Evolutionary conservation across 176 grass and related monocot species (phyloP).

Genomic region (Saccharum officinarum): DNA sequence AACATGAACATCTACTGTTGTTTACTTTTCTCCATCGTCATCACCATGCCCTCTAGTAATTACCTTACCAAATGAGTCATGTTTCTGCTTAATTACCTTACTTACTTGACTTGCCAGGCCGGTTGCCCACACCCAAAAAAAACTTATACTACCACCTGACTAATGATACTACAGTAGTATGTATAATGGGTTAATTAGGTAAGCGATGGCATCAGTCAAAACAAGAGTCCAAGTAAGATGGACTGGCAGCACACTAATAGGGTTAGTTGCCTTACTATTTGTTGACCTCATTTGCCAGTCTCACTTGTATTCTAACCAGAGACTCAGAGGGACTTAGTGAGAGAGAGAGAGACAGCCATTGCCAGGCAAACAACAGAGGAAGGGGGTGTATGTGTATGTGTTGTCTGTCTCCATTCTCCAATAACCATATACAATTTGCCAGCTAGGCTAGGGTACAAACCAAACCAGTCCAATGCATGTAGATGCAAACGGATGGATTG

Average conservation of each 20-base stretch:
- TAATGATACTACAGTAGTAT: not conserved
- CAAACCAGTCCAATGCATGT: constrained; percentile 10
- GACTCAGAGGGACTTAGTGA: too few species aligned
- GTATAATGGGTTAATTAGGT: too few species aligned
- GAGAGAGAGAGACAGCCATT: not conserved
- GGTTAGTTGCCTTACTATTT: not conserved
- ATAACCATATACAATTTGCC: not conserved
- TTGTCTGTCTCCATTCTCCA: not conserved
- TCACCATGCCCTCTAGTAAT: not conserved
- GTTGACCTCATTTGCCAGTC: not conserved
- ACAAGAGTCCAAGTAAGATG: constrained; percentile 24
- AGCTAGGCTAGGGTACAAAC: not conserved
- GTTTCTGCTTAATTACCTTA: not conserved
- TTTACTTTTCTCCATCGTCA: not conserved
- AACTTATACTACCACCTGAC: not conserved
- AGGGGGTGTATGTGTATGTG: not conserved
- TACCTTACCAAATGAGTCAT: not conserved
- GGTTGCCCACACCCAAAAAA: too few species aligned
- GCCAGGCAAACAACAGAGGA: not conserved
- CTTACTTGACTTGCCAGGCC: not conserved
- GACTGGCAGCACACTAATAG: not conserved
- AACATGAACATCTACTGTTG: not conserved
- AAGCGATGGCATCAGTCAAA: not conserved
- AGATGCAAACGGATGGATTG: not conserved
- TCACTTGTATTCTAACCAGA: not conserved